Evolutionary conservation across 73 alveolate species (phyloP).

Genomic region (Tetrahymena borealis): DNA sequence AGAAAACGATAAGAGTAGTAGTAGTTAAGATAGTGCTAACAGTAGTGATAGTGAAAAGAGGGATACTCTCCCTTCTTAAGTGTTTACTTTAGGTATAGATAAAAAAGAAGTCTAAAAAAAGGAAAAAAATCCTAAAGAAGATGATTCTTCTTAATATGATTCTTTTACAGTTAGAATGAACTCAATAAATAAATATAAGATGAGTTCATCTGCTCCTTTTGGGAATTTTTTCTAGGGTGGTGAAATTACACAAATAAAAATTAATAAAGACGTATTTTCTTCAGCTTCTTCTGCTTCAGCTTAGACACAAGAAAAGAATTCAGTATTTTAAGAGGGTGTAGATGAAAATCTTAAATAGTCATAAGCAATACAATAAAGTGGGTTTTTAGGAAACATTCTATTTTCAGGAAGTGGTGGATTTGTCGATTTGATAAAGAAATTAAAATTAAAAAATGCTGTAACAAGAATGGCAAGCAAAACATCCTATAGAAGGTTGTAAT

Average conservation of each 20-base stretch:
- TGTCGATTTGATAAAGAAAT: neutral
- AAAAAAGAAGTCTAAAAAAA: neutral
- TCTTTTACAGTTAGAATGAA: neutral
- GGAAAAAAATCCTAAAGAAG: neutral
- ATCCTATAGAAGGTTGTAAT: neutral
- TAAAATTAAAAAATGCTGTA: neutral
- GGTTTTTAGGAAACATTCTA: neutral
- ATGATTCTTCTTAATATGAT: neutral
- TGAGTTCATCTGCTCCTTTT: neutral
- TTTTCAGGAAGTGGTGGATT: neutral
- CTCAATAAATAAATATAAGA: neutral
- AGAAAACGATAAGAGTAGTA: neutral
- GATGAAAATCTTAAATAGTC: neutral
- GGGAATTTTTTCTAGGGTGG: neutral
- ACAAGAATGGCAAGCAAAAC: neutral
- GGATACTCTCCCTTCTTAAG: neutral
- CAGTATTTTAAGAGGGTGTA: no score
- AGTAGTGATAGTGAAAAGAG: neutral
- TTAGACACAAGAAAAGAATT: neutral
- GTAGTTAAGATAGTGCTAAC: neutral
- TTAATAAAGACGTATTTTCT: neutral
- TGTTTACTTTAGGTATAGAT: neutral
- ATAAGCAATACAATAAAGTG: neutral
- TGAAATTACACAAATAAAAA: neutral
- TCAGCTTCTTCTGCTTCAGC: neutral